Percentiles rank a stretch among this genome's conserved stretches.
These are phyloP conservation scores for Pontederia paniculata DNA, from an alignment of 176 grass and related monocot species.

Conservation along the genomic window DNA sequence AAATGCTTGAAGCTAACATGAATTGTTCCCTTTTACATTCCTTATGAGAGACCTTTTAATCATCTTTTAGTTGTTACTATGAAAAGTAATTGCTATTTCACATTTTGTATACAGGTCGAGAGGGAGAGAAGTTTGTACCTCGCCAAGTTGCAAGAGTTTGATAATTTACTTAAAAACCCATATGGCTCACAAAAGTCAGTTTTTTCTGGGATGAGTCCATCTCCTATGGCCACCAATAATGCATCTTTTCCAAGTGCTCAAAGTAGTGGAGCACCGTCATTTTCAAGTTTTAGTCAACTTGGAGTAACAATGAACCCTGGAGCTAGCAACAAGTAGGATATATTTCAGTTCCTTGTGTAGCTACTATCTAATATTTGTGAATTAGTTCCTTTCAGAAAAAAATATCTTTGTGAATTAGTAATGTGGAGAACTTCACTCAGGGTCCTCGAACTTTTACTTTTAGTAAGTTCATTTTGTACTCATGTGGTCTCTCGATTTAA, in stretches of 20 bases:
- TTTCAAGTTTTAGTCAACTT: conserved; percentile 84
- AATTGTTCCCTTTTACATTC: not conserved
- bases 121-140: conserved; percentile 67
- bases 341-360: not conserved
- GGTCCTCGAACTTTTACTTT: too few species aligned
- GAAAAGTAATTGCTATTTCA: not conserved
- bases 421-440: not conserved
- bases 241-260: conserved; percentile 33
- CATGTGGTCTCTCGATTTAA: too few species aligned
- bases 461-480: too few species aligned
- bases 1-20: not conserved
- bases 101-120: conserved; percentile 50
- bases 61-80: not conserved
- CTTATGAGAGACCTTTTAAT: conserved; percentile 2
- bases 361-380: not conserved
- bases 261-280: conserved; percentile 42
- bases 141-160: conserved; percentile 75
- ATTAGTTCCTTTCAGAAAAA: conserved; percentile 6
- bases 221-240: conserved; percentile 32
- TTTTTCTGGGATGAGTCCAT: conserved; percentile 24
- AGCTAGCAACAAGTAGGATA: conserved; percentile 31
- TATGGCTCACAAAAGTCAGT: conserved; percentile 25
- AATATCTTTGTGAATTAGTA: conserved; percentile 1
- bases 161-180: conserved; percentile 58
- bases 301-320: conserved; percentile 38